Percentiles rank a stretch among this genome's conserved stretches.
These are phyloP conservation scores for Elaeis oleifera DNA, from an alignment of 202 grass and related monocot species.

Conservation along the genomic window DNA sequence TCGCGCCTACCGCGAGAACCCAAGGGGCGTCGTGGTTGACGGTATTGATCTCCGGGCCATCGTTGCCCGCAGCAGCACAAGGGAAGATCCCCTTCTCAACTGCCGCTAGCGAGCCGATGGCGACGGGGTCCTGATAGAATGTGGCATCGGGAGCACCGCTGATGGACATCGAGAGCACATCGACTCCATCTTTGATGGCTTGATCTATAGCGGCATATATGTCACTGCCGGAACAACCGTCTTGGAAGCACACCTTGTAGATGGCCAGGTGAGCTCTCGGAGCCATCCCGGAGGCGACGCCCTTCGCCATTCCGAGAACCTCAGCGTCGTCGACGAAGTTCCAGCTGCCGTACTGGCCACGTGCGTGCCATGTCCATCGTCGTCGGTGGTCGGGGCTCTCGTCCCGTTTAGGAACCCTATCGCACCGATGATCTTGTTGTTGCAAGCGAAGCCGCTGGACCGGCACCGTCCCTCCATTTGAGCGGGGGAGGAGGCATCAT, in stretches of 20 bases:
- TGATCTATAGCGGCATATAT: too few relatives aligned
- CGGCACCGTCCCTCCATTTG: not conserved
- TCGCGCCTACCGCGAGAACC: not conserved
- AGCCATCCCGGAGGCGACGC: not conserved
- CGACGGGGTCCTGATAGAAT: too few relatives aligned
- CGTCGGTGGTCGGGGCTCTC: not conserved
- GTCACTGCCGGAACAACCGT: too few relatives aligned
- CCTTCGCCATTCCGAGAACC: not conserved
- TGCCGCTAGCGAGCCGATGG: too few relatives aligned
- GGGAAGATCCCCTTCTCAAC: too few relatives aligned
- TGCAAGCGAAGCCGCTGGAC: not conserved
- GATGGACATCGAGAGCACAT: too few relatives aligned
- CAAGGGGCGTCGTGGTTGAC: not conserved
- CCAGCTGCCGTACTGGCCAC: not conserved
- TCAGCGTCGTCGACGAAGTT: not conserved
- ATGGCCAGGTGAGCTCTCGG: not conserved
- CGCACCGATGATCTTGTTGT: constrained; percentile 1
- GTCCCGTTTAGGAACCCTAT: not conserved
- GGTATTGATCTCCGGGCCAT: not conserved
- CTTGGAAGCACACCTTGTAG: not conserved
- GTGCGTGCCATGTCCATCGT: not conserved
- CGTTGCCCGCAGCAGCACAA: not conserved
- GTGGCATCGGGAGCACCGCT: too few relatives aligned
- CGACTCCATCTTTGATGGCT: too few relatives aligned
- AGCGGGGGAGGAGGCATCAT: constrained; percentile 4